phyloP scores from a whole-genome alignment of 2,329 filamentous ascomycete genomes.

The Ceratocystiopsis brevicomis region DNA sequence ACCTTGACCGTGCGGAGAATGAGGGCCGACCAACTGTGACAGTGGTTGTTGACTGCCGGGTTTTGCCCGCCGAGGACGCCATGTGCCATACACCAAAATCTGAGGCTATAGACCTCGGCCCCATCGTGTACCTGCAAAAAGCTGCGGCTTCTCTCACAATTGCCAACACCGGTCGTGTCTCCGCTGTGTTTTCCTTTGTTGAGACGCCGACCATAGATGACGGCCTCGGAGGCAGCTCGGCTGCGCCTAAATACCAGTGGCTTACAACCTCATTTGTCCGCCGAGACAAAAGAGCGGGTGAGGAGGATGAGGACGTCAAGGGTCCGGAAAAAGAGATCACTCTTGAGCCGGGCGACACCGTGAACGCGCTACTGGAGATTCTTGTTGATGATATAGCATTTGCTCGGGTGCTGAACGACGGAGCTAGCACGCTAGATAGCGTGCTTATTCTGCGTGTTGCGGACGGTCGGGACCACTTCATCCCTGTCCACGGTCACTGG shows the following conservation, averaged over 20 bases:
- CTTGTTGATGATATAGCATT: slow-evolving; percentile 44
- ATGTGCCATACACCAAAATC: slow-evolving; percentile 11
- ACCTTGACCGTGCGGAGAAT: slow-evolving; percentile 56
- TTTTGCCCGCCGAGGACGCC: too few species aligned
- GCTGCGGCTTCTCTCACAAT: slow-evolving; percentile 56
- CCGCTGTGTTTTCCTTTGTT: slow-evolving; percentile 63
- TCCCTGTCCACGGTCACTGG: slow-evolving; percentile 65
- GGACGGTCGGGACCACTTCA: slow-evolving; percentile 77
- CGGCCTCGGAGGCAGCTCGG: slow-evolving; percentile 14
- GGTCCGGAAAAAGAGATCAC: slow-evolving; percentile 34
- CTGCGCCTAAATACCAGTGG: slow-evolving; percentile 37
- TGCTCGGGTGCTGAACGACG: slow-evolving; percentile 54
- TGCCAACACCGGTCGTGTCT: slow-evolving; percentile 75
- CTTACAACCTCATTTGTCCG: slow-evolving; percentile 46
- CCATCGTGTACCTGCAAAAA: slow-evolving; percentile 48
- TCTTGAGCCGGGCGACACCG: slow-evolving; percentile 70
- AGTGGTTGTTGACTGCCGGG: slow-evolving; percentile 47
- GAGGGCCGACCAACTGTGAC: slow-evolving; percentile 26
- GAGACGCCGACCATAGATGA: slow-evolving; percentile 41
- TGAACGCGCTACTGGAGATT: slow-evolving; percentile 48
- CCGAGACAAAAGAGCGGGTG: slow-evolving; percentile 17
- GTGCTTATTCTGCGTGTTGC: slow-evolving; percentile 71
- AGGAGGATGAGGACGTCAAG: slow-evolving; percentile 21
- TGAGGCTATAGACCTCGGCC: slow-evolving; percentile 50
- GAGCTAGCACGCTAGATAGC: slow-evolving; percentile 51